Base-by-base conservation (phyloP, 805 yeast species). In the Blastobotrys attinorum region DNA sequence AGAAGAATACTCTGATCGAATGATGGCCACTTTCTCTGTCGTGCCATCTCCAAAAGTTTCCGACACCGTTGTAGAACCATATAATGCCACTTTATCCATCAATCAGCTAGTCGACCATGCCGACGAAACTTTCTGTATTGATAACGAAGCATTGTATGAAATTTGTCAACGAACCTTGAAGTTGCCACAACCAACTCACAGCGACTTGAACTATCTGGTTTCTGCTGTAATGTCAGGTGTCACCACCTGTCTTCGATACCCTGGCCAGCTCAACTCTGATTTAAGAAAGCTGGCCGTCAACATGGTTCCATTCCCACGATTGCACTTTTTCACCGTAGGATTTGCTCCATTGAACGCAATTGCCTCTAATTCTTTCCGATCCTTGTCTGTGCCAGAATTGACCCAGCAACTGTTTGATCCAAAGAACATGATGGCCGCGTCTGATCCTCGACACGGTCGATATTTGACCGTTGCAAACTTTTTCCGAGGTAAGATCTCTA, bases 161-260 rank as follows among this genome's bases (percentile, higher is more conserved):
- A 88, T 88, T 57, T 86, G 95, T 66, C 88, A 81, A 66, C 79
- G 77, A 60, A 87, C 95, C 43, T 74, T 88, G 65, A 85, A 84
- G 67, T 71, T 87, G 58, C 74, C 74, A 31, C 86, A 77, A 62
- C 96, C 96, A 47, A 72, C 78, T 38, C 84, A 85, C 65, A 72
- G 69, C 44, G 90, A 88, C 60, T 74, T 88, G 60, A 88, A 88
- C 69, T 75, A 74, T 55, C 74, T 88, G 62, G 92, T 88, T 29
- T 82, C 95, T 13, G 77, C 87, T 37, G 96, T 88, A 46, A 88
- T 88, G 96, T 81, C 92, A 17, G 96, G 96, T 69, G 89, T 88
- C 46, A 88, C 96, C 43, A 88, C 96, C 16, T 84, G 95, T 16
- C 73, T 88, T 58, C 83, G 96, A 68, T 88, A 81, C 73, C 96